Base-by-base conservation (phyloP, 177 flowering plant genomes). In the Vitis hybrid region DNA sequence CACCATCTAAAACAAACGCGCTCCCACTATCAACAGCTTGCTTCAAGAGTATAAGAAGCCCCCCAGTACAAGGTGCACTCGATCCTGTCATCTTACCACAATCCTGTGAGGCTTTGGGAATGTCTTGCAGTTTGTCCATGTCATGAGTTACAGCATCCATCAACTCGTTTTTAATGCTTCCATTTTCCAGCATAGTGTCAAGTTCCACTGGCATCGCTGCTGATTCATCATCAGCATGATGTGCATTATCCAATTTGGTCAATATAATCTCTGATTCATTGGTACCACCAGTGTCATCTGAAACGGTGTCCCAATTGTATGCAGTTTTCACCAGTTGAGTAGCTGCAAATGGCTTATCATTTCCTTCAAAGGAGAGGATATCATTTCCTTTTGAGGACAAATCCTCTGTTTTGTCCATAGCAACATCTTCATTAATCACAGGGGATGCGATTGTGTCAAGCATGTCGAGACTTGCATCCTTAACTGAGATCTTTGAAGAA, bases 1-100 rank as follows among this genome's bases (percentile, higher is more conserved):
- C 66, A 12, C 76, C 78, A 65, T 87, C 97, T 72, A 94, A 72
- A 29, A 86, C 60, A 22, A 90, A 15, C 7, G 99, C 99, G 72
- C 75, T 76, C 22, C 99, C 99, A 67, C 45, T 70, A 69, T 87
- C 90, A 69, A 91, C 71, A 65, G 99, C 99, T 78, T 85, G 83
- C 70, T 78, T 74, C 82, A 65, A 50, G 39, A 92, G 93, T 58
- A 55, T 51, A 15, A 81, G 26, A 31, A 92, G 81, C 49, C 75
- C 86, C 65, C 86, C 89, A 9, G 75, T 75, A 67, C 81, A 79
- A 18, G 74, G 58, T 19, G 75, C 20, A 51, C 10, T 62, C 49
- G 67, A 59, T 10, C 58, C 65, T 16, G 68, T 51, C 13, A 67
- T 53, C 57, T 75, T 64, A 39, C 16, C 18, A 29, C 19, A 19